A percentile compares a stretch with the other conserved stretches of the same genome.
phyloP scores from a whole-genome alignment of 116 monocot genomes.

The Zostera marina region DNA sequence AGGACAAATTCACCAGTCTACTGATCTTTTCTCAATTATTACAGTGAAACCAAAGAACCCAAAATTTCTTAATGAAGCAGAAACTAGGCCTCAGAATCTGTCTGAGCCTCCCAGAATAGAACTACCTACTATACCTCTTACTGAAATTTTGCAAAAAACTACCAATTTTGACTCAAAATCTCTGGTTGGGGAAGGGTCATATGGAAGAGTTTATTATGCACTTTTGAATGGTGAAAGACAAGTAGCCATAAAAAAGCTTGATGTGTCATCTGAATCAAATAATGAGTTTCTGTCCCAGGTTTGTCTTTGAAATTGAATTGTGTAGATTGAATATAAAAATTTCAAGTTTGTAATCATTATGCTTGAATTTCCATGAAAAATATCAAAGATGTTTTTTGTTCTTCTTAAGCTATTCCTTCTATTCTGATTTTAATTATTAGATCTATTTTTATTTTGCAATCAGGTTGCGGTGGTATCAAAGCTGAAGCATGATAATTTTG shows the following conservation, averaged over 20 bases:
- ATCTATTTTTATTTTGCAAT: neutral
- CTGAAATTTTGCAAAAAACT: constrained; percentile 64
- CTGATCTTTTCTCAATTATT: constrained; percentile 1
- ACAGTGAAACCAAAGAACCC: constrained; percentile 29
- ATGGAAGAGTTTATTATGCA: constrained; percentile 78
- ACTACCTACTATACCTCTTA: constrained; percentile 42
- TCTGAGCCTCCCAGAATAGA: constrained; percentile 35
- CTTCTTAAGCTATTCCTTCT: no score
- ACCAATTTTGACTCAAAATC: constrained; percentile 70
- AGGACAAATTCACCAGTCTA: neutral
- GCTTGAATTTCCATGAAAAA: no score
- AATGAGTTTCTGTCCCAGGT: constrained; percentile 68
- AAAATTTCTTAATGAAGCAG: constrained; percentile 23
- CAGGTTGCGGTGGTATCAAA: constrained; percentile 49
- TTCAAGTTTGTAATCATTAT: no score
- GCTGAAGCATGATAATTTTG: constrained; percentile 48
- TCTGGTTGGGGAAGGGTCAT: constrained; percentile 83
- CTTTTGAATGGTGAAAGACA: constrained; percentile 34
- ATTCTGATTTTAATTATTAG: no score
- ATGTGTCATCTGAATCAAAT: constrained; percentile 43
- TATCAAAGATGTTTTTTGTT: no score
- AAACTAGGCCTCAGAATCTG: constrained; percentile 24
- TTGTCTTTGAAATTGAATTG: neutral
- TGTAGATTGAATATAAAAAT: no score
- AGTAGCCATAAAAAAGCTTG: constrained; percentile 72